Percentiles rank a stretch among this genome's conserved stretches.
These are phyloP conservation scores for Penicillium daleae DNA, from an alignment of 495 filamentous ascomycete genomes.

Conservation along the genomic window DNA sequence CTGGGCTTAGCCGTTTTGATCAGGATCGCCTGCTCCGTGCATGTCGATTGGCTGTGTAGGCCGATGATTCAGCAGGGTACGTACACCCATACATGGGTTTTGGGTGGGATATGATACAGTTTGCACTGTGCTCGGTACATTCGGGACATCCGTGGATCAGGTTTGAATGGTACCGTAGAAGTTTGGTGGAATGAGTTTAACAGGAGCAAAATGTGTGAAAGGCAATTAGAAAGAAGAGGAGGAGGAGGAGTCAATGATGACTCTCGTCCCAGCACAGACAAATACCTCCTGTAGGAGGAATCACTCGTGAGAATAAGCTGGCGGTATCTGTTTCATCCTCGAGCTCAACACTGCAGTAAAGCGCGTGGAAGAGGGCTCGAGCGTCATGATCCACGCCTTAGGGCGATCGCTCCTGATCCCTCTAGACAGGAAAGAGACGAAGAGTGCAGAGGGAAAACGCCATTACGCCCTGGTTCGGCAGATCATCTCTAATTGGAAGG, in stretches of 20 bases:
- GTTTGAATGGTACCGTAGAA: background rate
- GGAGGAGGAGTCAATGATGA: no score
- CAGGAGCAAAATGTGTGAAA: background rate
- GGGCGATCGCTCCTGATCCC: constrained; percentile 21
- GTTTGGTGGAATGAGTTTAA: background rate
- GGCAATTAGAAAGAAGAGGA: background rate
- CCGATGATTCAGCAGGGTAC: background rate
- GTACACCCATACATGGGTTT: no score
- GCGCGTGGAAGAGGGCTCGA: constrained; percentile 23
- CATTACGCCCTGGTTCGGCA: constrained; percentile 1
- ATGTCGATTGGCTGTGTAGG: background rate
- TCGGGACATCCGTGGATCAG: background rate
- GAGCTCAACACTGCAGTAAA: background rate
- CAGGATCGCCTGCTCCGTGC: constrained; percentile 32
- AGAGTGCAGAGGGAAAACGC: background rate
- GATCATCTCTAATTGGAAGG: constrained; percentile 1
- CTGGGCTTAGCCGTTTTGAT: constrained; percentile 21
- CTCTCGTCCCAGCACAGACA: background rate
- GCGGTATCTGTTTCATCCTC: no score
- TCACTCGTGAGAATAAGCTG: background rate
- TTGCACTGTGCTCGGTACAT: background rate
- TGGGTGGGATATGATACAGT: background rate
- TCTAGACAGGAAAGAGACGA: background rate
- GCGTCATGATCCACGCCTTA: constrained; percentile 27
- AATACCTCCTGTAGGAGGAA: background rate